Evolutionary conservation across 352 stramenopile species (phyloP), one percentile per base, ranked within the genome.

Genomic region (Globisporangium nagaii): DNA sequence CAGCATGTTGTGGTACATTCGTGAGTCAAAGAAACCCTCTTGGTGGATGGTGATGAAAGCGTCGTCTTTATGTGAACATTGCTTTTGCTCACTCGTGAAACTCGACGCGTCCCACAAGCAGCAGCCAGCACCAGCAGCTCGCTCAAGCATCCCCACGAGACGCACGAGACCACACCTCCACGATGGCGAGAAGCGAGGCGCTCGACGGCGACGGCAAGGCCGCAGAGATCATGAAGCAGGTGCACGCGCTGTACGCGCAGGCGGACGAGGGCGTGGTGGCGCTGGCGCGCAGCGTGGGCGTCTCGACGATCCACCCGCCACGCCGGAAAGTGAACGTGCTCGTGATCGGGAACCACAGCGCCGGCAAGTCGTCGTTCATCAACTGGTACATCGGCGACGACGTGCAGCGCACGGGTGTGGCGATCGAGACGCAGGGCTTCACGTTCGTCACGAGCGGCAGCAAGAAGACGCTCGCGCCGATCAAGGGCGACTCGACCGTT

Each of bases 321-420:
- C 70, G 76, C 10, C 79, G 83, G 53, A 86, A 85, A 34, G 75
- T 84, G 13, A 88, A 75, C 42, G 73, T 89, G 22, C 65, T 89
- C 46, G 65, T 89, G 53, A 75, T 89, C 45, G 79, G 79, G 45
- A 89, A 89, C 67, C 79, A 89, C 65, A 86, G 73, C 49, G 72
- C 79, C 20, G 79, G 79, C 32, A 89, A 89, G 57, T 88, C 76
- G 32, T 83, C 70, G 19, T 86, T 89, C 60, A 81, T 88, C 49
- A 89, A 89, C 54, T 89, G 76, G 75, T 81, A 81, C 50, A 64
- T 78, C 54, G 64, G 68, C 24, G 67, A 80, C 72, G 52, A 85
- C 41, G 68, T 85, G 52, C 70, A 83, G 39, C 71, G 71, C 45
- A 87, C 76, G 50, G 76, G 76, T 35, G 71, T 84, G 36, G 73